Evolutionary conservation across 768 basidiomycete species (phyloP), one percentile per base, ranked within the genome.

Genomic region (Lyophyllum semitale): DNA sequence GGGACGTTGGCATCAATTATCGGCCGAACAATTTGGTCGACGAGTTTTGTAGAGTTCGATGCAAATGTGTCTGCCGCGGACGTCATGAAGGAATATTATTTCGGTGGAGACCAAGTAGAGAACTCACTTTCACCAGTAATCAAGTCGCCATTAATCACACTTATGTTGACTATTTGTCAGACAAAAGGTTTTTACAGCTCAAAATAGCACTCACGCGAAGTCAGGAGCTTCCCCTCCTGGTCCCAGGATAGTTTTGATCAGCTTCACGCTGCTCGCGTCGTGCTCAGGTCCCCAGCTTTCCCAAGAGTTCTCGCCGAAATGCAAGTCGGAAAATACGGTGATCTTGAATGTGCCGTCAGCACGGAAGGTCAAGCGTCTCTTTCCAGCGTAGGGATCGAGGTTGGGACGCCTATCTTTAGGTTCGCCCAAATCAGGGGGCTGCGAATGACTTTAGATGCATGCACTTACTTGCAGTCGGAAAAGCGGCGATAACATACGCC

Each of bases 261-360:
- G 64, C 5, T 69, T 69, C 11, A 75, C 76, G 55, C 85, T 89
- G 38, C 87, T 85, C 25, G 71, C 66, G 57, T 91, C 89, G 59
- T 91, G 85, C 59, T 78, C 71, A n/a, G 83, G 83, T 0, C 89
- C 88, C 82, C 85, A 87, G 7, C 55, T 66, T 49, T 84, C 84
- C 82, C 84, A 86, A 11, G 87, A 85, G 60, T 88, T 85, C 69
- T 91, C 89, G 25, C 89, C 89, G 57, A 79, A 89, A 63, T 90
- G 89, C 27, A 89, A 68, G 60, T 91, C 89, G 8, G 87, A 87
- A 66, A 91, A 89, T 7, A 89, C 76, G 15, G 83, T 86, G 44
- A 91, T 61, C 68, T 88, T 89, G 77, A 91, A 88, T 1, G 81
- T 81, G 2, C 83, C 84, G 63, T 87, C 79, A 0, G 66, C 26